Evolutionary conservation across 2,329 filamentous ascomycete genomes (phyloP).

Genomic region (Colletotrichum lindemuthianum): DNA sequence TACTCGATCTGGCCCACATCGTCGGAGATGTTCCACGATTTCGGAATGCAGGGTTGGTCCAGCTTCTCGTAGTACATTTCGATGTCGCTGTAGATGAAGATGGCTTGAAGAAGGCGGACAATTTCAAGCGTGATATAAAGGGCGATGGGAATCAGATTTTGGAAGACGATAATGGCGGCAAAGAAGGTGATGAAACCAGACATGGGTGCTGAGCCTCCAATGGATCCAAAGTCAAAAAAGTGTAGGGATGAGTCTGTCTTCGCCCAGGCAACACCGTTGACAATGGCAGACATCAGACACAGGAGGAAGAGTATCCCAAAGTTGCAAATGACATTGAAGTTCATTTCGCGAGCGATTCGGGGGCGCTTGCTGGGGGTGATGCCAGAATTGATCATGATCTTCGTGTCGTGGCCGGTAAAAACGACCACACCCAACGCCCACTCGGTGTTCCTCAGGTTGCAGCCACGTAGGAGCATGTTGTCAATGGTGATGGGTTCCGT

Average conservation of each 20-base stretch:
- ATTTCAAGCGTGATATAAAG: slow-evolving; percentile 98
- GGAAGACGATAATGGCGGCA: slow-evolving; percentile 93
- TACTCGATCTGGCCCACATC: slow-evolving; percentile 98
- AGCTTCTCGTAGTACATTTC: slow-evolving; percentile 97
- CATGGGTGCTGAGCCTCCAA: slow-evolving; percentile 77
- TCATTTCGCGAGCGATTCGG: slow-evolving; percentile 90
- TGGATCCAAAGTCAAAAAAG: slow-evolving; percentile 88
- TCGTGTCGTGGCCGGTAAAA: slow-evolving; percentile 95
- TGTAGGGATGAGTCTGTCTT: slow-evolving; percentile 77
- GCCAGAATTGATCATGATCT: slow-evolving; percentile 99
- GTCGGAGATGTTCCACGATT: slow-evolving; percentile 99
- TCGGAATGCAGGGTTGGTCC: slow-evolving; percentile 94
- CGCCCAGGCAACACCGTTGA: slow-evolving; percentile 85
- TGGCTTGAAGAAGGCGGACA: slow-evolving; percentile 88
- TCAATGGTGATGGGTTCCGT: slow-evolving; percentile 94
- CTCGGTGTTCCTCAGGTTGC: slow-evolving; percentile 93
- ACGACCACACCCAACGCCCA: slow-evolving; percentile 94
- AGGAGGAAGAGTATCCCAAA: slow-evolving; percentile 89
- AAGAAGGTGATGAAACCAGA: slow-evolving; percentile 98
- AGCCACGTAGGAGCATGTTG: slow-evolving; percentile 92
- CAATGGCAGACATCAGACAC: slow-evolving; percentile 86
- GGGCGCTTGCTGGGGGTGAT: slow-evolving; percentile 94
- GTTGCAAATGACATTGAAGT: slow-evolving; percentile 98
- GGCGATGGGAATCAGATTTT: slow-evolving; percentile 98
- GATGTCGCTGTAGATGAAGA: slow-evolving; percentile 97